These are phyloP conservation scores for Penicillium antarcticum DNA, from an alignment of 495 filamentous ascomycete genomes.

Conservation along the genomic window DNA sequence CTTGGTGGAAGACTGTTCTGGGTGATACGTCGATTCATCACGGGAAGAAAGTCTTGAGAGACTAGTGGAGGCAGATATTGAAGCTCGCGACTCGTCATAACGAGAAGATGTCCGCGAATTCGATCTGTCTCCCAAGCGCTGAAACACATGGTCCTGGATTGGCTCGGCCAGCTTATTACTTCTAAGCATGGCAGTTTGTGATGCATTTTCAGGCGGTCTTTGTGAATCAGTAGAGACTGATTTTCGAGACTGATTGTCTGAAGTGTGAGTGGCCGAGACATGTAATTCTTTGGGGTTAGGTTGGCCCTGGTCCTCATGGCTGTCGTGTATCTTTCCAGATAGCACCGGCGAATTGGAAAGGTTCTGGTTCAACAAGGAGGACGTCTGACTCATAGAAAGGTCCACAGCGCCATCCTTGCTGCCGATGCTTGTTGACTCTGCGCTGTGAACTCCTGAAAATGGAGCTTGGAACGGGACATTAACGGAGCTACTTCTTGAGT, in stretches of 20 bases:
- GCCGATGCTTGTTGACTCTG: constrained; percentile 30
- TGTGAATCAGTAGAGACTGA: constrained; percentile 22
- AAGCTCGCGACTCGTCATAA: constrained; percentile 29
- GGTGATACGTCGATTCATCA: constrained; percentile 37
- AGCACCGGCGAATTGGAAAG: constrained; percentile 34
- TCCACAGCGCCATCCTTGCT: constrained; percentile 30
- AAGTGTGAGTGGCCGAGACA: constrained; percentile 12
- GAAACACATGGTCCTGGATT: constrained; percentile 14
- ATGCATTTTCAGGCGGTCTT: constrained; percentile 19
- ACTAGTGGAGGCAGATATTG: constrained; percentile 32
- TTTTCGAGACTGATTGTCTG: constrained; percentile 25
- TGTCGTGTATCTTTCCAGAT: constrained; percentile 27
- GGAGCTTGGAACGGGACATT: constrained; percentile 28
- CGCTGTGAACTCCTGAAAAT: constrained; percentile 22
- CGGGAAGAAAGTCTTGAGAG: constrained; percentile 25
- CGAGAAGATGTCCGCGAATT: constrained; percentile 39
- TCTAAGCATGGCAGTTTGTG: constrained; percentile 15
- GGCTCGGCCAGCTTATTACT: constrained; percentile 28
- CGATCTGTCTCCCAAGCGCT: constrained; percentile 25
- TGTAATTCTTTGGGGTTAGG: constrained; percentile 18
- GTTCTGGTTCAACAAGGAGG: constrained; percentile 30
- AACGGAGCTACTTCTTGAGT: constrained; percentile 31
- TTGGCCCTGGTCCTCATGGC: constrained; percentile 19
- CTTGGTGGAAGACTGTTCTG: constrained; percentile 39
- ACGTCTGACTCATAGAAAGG: constrained; percentile 25